These are phyloP conservation scores for Pseudozyma pruni DNA, from an alignment of 1,284 basidiomycete genomes.

Conservation along the genomic window DNA sequence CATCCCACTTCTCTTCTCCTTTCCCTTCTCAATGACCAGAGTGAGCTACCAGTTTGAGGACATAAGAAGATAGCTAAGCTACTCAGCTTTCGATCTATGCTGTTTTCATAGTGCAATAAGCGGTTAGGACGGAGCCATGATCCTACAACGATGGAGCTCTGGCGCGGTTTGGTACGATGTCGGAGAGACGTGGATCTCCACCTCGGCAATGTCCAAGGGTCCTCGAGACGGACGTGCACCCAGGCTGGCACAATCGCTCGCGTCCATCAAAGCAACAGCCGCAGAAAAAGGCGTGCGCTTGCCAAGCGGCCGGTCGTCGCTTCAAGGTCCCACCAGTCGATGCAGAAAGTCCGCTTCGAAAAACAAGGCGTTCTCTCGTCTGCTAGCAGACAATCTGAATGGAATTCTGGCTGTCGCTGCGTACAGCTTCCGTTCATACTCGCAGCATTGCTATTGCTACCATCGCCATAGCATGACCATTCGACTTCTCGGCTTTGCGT, in stretches of 20 bases:
- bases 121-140: neutral
- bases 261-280: neutral
- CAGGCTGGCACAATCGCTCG: neutral
- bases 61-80: neutral
- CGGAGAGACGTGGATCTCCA: conserved; percentile 8
- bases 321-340: too few relatives aligned
- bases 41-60: neutral
- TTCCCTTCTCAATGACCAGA: neutral
- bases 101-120: neutral
- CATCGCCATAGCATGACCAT: too few relatives aligned
- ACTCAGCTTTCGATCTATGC: neutral
- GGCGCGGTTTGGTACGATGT: conserved; percentile 10
- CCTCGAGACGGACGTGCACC: neutral
- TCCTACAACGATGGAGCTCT: conserved; percentile 18
- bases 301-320: neutral
- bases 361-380: conserved; percentile 11
- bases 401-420: too few relatives aligned
- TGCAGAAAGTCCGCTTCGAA: neutral
- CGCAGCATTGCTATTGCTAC: neutral
- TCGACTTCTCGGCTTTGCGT: too few relatives aligned
- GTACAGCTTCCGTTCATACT: too few relatives aligned
- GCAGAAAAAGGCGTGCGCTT: conserved; percentile 5
- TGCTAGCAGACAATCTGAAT: too few relatives aligned
- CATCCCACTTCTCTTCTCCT: neutral
- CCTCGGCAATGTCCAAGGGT: conserved; percentile 10